Conservation (phyloP, 306 rosid species). For the Acacia melanoxylon region DNA sequence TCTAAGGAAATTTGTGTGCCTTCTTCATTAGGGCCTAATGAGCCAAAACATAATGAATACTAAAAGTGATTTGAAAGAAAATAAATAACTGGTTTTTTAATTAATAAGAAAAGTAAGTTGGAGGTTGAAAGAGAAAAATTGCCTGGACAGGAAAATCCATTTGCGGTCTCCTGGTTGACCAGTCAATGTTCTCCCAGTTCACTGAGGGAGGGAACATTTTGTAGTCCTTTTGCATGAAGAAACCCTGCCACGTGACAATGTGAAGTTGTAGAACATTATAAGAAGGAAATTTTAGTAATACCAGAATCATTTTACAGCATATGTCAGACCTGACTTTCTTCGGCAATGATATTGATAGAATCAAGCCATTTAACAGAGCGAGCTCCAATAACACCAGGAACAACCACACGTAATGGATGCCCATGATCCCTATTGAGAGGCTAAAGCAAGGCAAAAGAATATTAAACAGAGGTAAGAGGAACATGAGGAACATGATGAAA, state of each 20-base stretch:
- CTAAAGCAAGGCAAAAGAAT: constrained; percentile 45
- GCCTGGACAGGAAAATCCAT: constrained; percentile 99
- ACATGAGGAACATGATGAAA: background rate
- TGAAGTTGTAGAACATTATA: constrained; percentile 8
- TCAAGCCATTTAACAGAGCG: constrained; percentile 98
- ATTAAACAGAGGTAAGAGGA: constrained; percentile 7
- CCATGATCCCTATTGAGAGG: constrained; percentile 93
- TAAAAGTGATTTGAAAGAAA: constrained; percentile 10
- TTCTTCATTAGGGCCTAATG: constrained; percentile 8
- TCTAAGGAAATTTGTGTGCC: background rate
- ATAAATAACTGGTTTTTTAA: constrained; percentile 1
- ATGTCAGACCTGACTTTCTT: constrained; percentile 82
- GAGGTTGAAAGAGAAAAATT: constrained; percentile 10
- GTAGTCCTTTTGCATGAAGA: constrained; percentile 98
- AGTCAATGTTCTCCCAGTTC: constrained; percentile 87
- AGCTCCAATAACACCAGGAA: constrained; percentile 96
- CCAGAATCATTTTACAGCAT: background rate
- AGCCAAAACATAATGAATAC: background rate
- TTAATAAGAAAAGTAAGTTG: background rate
- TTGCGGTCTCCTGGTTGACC: constrained; percentile 87
- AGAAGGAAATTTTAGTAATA: constrained; percentile 15
- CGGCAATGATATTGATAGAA: constrained; percentile 63
- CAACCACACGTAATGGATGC: constrained; percentile 79
- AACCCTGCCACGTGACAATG: constrained; percentile 61
- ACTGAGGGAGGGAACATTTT: constrained; percentile 97